Conservation (phyloP, 2,329 filamentous ascomycete genomes). For the Fusarium odoratissimum region DNA sequence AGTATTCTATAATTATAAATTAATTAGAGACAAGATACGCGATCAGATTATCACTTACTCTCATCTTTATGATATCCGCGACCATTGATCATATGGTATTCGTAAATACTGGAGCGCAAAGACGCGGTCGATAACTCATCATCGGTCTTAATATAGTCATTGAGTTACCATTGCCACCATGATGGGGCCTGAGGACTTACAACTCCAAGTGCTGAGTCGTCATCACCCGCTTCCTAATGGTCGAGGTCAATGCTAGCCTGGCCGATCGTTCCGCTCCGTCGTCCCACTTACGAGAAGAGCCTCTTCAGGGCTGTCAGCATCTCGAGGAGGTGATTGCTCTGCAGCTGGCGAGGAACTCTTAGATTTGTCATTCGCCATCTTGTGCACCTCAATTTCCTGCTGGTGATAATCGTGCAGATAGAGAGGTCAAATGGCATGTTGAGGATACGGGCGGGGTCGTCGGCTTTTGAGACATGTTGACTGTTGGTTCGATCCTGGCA, state of each 20-base stretch:
- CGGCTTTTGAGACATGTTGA: background rate
- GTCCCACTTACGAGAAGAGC: background rate
- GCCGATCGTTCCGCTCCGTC: background rate
- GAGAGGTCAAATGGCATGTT: accelerated
- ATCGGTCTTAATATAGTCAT: background rate
- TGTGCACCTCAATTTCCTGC: accelerated
- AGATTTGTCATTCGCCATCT: background rate
- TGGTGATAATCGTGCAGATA: accelerated
- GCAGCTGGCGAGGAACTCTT: background rate
- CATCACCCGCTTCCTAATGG: background rate
- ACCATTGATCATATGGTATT: slow-evolving; percentile 26
- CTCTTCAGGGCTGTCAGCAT: background rate
- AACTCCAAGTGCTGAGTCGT: slow-evolving; percentile 14
- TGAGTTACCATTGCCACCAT: accelerated
- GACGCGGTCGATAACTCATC: slow-evolving; percentile 32
- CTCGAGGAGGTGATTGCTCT: background rate
- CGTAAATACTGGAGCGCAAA: slow-evolving; percentile 24
- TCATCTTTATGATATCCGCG: slow-evolving; percentile 26
- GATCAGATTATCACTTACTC: background rate
- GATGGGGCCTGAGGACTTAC: background rate
- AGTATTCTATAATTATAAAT: slow-evolving; percentile 14
- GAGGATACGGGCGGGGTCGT: background rate
- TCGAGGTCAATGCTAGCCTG: accelerated
- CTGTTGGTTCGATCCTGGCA: background rate
- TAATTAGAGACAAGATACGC: too few relatives aligned